Percentiles rank a stretch among this genome's conserved stretches.
phyloP scores from a whole-genome alignment of 2,329 filamentous ascomycete species.

The Fusarium nanum region DNA sequence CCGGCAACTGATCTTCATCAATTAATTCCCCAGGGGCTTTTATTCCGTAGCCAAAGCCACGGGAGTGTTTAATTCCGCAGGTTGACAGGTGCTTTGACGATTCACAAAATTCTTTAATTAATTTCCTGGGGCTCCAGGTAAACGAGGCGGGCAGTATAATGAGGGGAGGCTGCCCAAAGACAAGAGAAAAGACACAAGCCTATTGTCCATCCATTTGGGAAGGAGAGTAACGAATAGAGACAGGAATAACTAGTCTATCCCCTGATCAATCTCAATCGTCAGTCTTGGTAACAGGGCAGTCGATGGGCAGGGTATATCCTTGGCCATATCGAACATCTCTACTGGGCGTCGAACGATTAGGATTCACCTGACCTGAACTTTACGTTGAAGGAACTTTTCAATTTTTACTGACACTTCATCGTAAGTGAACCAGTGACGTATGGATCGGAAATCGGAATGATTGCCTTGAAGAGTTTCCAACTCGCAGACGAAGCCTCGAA shows the following conservation, averaged over 20 bases:
- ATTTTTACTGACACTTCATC: neutral
- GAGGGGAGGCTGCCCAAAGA: neutral
- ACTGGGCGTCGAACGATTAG: neutral
- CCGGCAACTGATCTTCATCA: conserved; percentile 7
- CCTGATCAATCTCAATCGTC: neutral
- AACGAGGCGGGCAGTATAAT: neutral
- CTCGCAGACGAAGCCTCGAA: neutral
- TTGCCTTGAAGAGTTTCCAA: neutral
- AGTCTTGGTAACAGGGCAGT: neutral
- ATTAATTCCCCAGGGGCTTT: neutral
- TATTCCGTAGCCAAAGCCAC: neutral
- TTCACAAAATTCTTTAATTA: neutral
- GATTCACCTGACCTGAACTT: neutral
- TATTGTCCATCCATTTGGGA: neutral
- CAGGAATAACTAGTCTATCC: neutral
- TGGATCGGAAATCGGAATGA: neutral
- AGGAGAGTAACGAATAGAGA: neutral
- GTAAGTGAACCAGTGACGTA: neutral
- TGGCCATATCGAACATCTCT: neutral
- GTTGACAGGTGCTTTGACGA: neutral
- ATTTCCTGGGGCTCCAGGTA: neutral
- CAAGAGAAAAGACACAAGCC: neutral
- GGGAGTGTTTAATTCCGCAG: neutral
- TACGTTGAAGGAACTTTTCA: neutral
- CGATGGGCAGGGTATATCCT: neutral